Evolutionary conservation across 1,139 yeast species (phyloP), one percentile per base, ranked within the genome.

Genomic region (Saccharomyces hybrid): DNA sequence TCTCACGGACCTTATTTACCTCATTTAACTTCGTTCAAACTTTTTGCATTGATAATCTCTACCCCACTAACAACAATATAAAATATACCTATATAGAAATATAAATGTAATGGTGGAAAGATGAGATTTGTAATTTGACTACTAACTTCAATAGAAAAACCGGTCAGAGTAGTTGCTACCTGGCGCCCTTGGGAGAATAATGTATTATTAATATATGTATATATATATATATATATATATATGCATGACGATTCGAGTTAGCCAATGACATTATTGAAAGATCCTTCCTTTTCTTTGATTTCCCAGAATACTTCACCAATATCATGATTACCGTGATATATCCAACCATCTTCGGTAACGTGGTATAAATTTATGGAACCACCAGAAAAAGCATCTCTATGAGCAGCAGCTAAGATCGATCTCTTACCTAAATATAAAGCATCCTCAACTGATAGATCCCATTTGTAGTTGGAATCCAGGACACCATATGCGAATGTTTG

Each of bases 401-500:
- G 99, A 44, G 98, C 87, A 53, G 99, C 99, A 47, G 99, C 99
- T 63, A 93, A 79, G 66, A 93, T 93, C 55, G 96, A 85, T 73
- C 99, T 84, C 74, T 91, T 91, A 60, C 99, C 99, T 61, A 93
- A 79, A 65, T 86, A 88, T 61, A 95, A 79, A 3, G 99, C 99
- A 58, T 93, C 98, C 60, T 93, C 98, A 7, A 88, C 95, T 0
- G 87, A 69, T 61, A 91, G 73, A 66, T 91, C 97, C 96, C 96
- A 89, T 64, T 79, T 81, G 73, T 89, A 88, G 64, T 88, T 90
- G 41, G 96, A 82, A 71, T 93, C 99, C 61, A 93, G 78, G 26
- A 93, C 99, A 78, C 99, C 99, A 68, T 93, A 93, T n/a, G 99
- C 99, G 73, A 93, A 93, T 0, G 99, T 93, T 75, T 93, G 99